These are phyloP conservation scores for Corynespora cassiicola DNA, from an alignment of 2,329 filamentous ascomycete genomes.

Conservation along the genomic window DNA sequence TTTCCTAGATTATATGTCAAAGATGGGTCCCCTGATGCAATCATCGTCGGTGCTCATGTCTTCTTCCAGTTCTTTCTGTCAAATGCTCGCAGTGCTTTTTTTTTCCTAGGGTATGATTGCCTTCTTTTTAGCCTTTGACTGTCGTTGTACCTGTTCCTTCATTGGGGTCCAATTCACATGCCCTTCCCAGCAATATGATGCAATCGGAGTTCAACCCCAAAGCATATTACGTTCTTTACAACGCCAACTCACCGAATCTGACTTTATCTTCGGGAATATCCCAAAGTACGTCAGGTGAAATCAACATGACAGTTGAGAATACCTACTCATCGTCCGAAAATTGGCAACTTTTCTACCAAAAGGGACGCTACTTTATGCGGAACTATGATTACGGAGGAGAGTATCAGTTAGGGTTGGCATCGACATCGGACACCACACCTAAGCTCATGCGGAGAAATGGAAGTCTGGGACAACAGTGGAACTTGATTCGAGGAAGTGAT, in stretches of 20 bases:
- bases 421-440: no score
- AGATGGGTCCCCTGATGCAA: no score
- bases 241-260: constrained; percentile 5
- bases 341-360: constrained; percentile 26
- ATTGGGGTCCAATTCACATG: no score
- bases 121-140: no score
- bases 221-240: constrained; percentile 17
- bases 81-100: no score
- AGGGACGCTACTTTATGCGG: constrained; percentile 27
- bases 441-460: constrained; percentile 11
- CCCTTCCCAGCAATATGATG: no score
- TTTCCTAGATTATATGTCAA: no score
- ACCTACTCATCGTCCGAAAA: constrained; percentile 21
- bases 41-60: no score
- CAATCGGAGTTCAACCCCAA: constrained; percentile 17
- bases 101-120: no score
- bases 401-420: constrained; percentile 24
- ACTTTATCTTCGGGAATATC: constrained; percentile 8
- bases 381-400: constrained; percentile 24
- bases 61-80: no score
- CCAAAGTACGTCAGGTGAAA: constrained; percentile 5
- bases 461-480: constrained; percentile 21
- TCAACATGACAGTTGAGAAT: constrained; percentile 15
- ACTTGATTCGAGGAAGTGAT: constrained; percentile 3
- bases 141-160: no score